phyloP scores from a whole-genome alignment of 2,329 filamentous ascomycete genomes.

The Cladosporium sp. region DNA sequence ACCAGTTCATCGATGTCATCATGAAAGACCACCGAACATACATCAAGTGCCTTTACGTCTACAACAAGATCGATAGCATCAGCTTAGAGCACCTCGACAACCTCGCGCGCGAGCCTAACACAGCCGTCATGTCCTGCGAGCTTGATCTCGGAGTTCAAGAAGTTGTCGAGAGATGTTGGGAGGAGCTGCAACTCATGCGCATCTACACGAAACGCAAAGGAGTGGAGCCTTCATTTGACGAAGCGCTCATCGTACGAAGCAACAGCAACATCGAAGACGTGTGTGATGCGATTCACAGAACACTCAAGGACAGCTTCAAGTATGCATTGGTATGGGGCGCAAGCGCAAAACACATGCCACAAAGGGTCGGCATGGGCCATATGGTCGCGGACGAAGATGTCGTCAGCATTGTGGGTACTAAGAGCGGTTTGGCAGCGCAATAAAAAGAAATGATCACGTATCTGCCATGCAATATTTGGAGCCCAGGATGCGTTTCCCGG shows the following conservation, averaged over 20 bases:
- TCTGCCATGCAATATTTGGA: too few relatives aligned
- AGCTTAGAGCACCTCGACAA: constrained; percentile 89
- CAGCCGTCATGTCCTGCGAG: constrained; percentile 96
- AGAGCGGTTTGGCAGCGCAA: constrained; percentile 30
- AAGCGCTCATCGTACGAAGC: constrained; percentile 86
- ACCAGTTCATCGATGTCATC: constrained; percentile 98
- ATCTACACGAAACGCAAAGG: constrained; percentile 97
- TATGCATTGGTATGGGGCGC: constrained; percentile 97
- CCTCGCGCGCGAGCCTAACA: constrained; percentile 85
- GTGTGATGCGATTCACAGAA: constrained; percentile 89
- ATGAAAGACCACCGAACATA: constrained; percentile 99
- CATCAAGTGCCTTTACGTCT: constrained; percentile 89
- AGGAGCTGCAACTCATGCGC: constrained; percentile 81
- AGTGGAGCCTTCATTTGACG: constrained; percentile 76
- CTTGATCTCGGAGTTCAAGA: constrained; percentile 88
- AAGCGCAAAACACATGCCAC: constrained; percentile 88
- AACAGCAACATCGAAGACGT: constrained; percentile 93
- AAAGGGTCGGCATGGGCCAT: constrained; percentile 83
- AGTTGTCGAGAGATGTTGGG: constrained; percentile 91
- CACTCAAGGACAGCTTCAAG: constrained; percentile 96
- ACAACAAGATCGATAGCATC: constrained; percentile 98
- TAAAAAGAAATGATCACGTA: not conserved
- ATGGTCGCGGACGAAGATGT: constrained; percentile 65
- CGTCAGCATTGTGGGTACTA: constrained; percentile 53
- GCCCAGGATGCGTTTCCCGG: too few relatives aligned